Percentiles rank a stretch among this genome's conserved stretches.
Evolutionary conservation across 2,329 filamentous ascomycete genomes (phyloP).

Genomic region (Calonectria pauciramosa): DNA sequence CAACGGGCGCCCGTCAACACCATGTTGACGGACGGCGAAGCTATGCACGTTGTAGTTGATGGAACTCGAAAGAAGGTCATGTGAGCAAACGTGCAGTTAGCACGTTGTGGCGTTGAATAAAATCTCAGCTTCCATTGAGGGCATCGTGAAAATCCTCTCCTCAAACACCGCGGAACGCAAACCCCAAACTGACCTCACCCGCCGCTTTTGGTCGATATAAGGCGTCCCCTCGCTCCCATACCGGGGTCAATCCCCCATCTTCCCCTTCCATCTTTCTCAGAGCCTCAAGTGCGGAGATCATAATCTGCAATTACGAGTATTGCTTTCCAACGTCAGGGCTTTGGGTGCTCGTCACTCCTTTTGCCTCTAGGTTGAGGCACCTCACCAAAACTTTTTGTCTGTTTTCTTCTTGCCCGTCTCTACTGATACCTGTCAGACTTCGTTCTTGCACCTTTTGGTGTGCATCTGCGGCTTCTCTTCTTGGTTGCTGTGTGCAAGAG

Average conservation of each 20-base stretch:
- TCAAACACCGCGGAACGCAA: conserved; percentile 4
- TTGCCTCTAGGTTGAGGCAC: background rate
- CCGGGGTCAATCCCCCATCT: background rate
- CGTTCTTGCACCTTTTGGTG: background rate
- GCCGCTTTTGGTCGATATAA: background rate
- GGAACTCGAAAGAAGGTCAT: background rate
- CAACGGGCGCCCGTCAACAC: conserved; percentile 18
- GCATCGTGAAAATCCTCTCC: conserved; percentile 10
- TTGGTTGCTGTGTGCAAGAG: background rate
- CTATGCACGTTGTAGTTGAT: background rate
- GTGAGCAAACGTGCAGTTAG: conserved; percentile 3
- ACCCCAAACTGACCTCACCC: background rate
- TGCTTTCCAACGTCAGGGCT: background rate
- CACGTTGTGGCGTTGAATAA: conserved; percentile 14
- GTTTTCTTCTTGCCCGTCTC: background rate
- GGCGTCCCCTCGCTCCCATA: background rate
- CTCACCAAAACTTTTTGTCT: too few species aligned
- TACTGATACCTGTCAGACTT: background rate
- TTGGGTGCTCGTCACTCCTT: background rate
- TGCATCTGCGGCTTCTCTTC: background rate
- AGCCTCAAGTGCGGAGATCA: background rate
- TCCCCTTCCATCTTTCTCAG: background rate
- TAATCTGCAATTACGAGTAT: background rate
- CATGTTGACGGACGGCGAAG: conserved; percentile 11
- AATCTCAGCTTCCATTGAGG: background rate